phyloP scores from a whole-genome alignment of 805 yeast species.

The Candida yuanshanica region DNA sequence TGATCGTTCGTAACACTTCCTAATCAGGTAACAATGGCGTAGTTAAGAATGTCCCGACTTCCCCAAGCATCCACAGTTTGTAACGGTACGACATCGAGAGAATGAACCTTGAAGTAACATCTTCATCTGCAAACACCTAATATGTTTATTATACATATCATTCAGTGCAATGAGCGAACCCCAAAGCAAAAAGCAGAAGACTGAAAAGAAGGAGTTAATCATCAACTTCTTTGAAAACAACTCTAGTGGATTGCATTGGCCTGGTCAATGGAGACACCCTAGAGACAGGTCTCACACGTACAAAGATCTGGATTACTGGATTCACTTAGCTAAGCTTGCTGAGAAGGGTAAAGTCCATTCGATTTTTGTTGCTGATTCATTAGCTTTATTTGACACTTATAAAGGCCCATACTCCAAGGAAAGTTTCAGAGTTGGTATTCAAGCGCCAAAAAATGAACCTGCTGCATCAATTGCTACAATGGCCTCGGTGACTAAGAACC shows the following conservation, averaged over 20 bases:
- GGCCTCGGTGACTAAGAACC: constrained; percentile 35
- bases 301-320: constrained; percentile 28
- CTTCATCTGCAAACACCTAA: too few relatives aligned
- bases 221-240: constrained; percentile 33
- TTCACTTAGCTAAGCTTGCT: constrained; percentile 28
- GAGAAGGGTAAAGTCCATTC: constrained; percentile 32
- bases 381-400: constrained; percentile 33
- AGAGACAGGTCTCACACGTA: constrained; percentile 3
- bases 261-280: constrained; percentile 8
- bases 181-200: not conserved
- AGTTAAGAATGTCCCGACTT: too few relatives aligned
- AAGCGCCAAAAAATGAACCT: constrained; percentile 26
- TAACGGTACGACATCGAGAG: too few relatives aligned
- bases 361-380: constrained; percentile 31
- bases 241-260: constrained; percentile 10
- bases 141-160: too few relatives aligned
- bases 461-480: constrained; percentile 28
- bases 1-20: too few relatives aligned
- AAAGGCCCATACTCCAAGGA: constrained; percentile 14
- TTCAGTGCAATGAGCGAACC: not conserved
- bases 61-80: too few relatives aligned
- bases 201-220: not conserved
- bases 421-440: constrained; percentile 26
- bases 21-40: too few relatives aligned
- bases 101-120: too few relatives aligned